Evolutionary conservation across 1,284 basidiomycete genomes (phyloP).

Genomic region (Austroboletus novae-zelandiae): DNA sequence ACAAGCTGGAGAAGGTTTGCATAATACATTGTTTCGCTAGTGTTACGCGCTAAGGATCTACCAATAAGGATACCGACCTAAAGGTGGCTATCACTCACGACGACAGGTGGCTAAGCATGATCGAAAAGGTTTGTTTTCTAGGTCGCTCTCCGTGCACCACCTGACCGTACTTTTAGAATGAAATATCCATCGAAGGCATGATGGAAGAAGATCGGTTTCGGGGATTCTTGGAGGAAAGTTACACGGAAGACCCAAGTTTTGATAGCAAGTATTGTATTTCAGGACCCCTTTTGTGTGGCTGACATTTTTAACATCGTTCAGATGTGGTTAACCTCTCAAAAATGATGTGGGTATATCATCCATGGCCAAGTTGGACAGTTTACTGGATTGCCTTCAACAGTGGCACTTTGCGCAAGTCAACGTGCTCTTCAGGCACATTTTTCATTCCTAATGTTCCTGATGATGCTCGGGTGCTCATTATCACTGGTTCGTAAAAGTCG

Average conservation of each 20-base stretch:
- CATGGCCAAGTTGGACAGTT: too few relatives aligned
- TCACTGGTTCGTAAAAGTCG: not conserved
- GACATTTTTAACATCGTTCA: not conserved
- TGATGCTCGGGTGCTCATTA: not conserved
- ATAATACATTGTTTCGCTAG: not conserved
- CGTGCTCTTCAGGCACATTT: not conserved
- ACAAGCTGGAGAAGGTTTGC: conserved; percentile 7
- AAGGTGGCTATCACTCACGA: conserved; percentile 7
- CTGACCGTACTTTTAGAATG: not conserved
- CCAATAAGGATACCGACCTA: not conserved
- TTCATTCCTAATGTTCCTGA: not conserved
- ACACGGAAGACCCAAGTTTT: not conserved
- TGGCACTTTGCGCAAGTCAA: not conserved
- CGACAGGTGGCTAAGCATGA: conserved; percentile 1
- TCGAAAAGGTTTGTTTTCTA: not conserved
- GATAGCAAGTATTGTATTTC: not conserved
- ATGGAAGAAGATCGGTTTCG: not conserved
- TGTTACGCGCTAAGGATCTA: not conserved
- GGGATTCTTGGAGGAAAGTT: not conserved
- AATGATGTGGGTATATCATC: not conserved
- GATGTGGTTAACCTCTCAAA: not conserved
- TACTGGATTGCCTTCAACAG: not conserved
- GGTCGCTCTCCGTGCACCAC: not conserved
- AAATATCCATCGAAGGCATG: not conserved
- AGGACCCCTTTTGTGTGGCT: too few relatives aligned